These are phyloP conservation scores for Opeltia flavorubescens DNA, from an alignment of 495 filamentous ascomycete species.

Conservation along the genomic window DNA sequence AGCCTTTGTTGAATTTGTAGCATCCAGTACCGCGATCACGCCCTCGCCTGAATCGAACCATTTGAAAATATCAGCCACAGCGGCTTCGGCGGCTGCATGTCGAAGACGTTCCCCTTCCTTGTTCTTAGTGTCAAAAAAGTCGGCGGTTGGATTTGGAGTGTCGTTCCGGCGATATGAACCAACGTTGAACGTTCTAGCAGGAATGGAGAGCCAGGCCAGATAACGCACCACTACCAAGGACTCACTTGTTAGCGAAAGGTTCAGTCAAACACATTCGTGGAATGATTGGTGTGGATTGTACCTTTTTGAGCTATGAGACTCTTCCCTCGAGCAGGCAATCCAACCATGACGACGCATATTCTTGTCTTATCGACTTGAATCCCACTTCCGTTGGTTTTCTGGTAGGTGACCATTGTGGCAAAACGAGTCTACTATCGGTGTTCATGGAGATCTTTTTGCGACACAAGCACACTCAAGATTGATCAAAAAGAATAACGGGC, in stretches of 20 bases:
- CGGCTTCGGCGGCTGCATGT: conserved; percentile 74
- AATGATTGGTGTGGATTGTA: conserved; percentile 25
- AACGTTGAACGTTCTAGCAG: conserved; percentile 89
- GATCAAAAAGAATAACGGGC: too few relatives aligned
- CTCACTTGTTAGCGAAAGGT: conserved; percentile 9
- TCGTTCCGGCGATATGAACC: conserved; percentile 80
- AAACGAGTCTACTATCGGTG: not conserved
- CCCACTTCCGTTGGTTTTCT: conserved; percentile 33
- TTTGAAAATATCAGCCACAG: conserved; percentile 76
- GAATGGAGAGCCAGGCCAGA: conserved; percentile 87
- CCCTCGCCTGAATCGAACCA: conserved; percentile 67
- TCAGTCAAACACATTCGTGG: too few relatives aligned
- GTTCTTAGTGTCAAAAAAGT: conserved; percentile 87
- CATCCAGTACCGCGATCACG: conserved; percentile 82
- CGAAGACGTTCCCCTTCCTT: conserved; percentile 80
- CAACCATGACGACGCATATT: conserved; percentile 99
- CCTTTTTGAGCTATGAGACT: conserved; percentile 95
- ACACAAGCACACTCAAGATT: not conserved
- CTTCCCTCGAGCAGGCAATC: conserved; percentile 87
- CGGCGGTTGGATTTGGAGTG: conserved; percentile 72
- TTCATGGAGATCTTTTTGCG: not conserved
- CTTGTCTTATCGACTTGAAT: conserved; percentile 83
- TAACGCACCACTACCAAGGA: conserved; percentile 66
- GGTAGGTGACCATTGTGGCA: conserved; percentile 15
- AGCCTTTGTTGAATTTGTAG: conserved; percentile 82